Percentiles rank a stretch among this genome's conserved stretches.
Evolutionary conservation across 306 rosid genomes (phyloP).

Genomic region (Vicia faba): DNA sequence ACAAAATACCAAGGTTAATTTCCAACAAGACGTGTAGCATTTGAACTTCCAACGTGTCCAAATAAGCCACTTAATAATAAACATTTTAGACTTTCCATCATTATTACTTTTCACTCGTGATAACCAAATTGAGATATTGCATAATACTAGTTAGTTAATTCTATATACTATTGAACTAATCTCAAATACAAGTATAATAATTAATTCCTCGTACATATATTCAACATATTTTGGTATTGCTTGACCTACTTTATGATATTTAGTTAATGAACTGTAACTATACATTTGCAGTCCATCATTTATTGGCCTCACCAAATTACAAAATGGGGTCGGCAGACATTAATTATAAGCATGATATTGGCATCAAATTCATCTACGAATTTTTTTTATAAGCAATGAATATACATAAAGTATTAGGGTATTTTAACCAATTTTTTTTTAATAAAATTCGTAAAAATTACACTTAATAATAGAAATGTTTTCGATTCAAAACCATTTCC

Average conservation of each 20-base stretch:
- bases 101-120: background rate
- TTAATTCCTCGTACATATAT: background rate
- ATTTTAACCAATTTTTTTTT: no score
- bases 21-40: background rate
- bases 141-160: background rate
- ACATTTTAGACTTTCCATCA: background rate
- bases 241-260: background rate
- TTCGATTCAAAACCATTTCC: no score
- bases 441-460: no score
- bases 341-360: background rate
- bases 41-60: background rate
- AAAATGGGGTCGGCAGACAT: background rate
- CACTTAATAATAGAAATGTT: no score
- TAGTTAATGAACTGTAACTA: background rate
- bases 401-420: no score
- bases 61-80: background rate
- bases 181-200: no score
- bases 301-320: constrained; percentile 36
- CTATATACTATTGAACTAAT: background rate
- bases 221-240: background rate
- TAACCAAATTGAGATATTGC: background rate
- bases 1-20: background rate
- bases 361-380: background rate
- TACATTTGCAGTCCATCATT: background rate
- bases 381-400: no score